phyloP scores from a whole-genome alignment of 768 basidiomycete species.

The Lactifluus subvellereus region DNA sequence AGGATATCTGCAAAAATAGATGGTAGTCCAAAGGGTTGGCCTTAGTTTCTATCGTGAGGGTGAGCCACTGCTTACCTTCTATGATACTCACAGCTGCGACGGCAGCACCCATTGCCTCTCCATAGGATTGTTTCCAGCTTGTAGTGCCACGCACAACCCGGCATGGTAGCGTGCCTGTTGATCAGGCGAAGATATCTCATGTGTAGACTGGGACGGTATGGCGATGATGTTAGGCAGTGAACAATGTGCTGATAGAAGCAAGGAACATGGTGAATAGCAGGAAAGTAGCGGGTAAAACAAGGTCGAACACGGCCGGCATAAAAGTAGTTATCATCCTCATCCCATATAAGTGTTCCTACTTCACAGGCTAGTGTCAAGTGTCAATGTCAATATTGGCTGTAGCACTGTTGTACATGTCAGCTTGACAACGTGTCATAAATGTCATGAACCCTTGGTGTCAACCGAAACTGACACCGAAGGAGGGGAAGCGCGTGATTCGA shows the following conservation, averaged over 20 bases:
- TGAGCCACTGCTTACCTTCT: constrained; percentile 41
- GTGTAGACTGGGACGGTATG: background rate
- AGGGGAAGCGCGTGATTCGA: constrained; percentile 32
- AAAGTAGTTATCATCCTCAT: too few relatives aligned
- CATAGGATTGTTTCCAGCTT: constrained; percentile 62
- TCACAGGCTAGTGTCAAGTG: too few relatives aligned
- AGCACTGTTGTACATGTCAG: too few relatives aligned
- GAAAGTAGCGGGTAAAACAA: too few relatives aligned
- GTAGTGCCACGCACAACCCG: constrained; percentile 48
- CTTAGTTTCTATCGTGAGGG: background rate
- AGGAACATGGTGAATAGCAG: too few relatives aligned
- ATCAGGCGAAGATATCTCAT: constrained; percentile 49
- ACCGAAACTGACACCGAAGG: background rate
- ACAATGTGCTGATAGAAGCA: background rate
- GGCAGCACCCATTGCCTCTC: constrained; percentile 78
- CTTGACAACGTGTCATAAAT: too few relatives aligned
- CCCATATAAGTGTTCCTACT: too few relatives aligned
- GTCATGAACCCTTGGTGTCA: too few relatives aligned
- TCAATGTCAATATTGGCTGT: too few relatives aligned
- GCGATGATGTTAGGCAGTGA: background rate
- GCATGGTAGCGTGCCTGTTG: constrained; percentile 52
- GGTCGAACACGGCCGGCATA: too few relatives aligned
- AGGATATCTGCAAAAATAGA: constrained; percentile 49
- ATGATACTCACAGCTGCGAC: constrained; percentile 66
- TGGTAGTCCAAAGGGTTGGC: background rate